Evolutionary conservation across 306 rosid genomes (phyloP).

Genomic region (Astragalus glycyphyllos): DNA sequence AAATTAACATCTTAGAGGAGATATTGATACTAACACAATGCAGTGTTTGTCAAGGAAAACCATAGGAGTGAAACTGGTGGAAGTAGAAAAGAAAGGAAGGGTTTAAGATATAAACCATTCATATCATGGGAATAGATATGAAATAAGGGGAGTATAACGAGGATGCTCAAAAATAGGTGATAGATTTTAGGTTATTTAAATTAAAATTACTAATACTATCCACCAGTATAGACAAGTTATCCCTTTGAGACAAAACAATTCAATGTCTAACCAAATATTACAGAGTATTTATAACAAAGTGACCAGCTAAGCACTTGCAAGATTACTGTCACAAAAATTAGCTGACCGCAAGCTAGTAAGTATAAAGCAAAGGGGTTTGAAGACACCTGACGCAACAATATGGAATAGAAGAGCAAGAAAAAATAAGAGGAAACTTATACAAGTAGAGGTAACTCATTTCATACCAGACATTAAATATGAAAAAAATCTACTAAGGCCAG

Average conservation of each 20-base stretch:
- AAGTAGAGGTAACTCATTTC: conserved; percentile 1
- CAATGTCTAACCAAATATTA: conserved; percentile 7
- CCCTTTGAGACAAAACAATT: conserved; percentile 10
- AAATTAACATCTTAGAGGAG: conserved; percentile 30
- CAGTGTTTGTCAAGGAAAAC: conserved; percentile 22
- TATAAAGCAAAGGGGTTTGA: neutral
- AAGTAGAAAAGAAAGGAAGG: conserved; percentile 21
- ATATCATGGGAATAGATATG: conserved; percentile 16
- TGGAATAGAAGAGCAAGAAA: neutral
- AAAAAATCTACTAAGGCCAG: conserved; percentile 16
- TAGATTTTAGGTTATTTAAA: conserved; percentile 10
- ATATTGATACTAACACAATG: conserved; percentile 34
- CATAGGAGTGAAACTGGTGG: conserved; percentile 22
- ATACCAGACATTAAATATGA: conserved; percentile 3
- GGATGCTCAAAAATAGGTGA: conserved; percentile 8
- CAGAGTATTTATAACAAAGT: conserved; percentile 14
- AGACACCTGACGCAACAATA: conserved; percentile 1
- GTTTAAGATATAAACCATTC: conserved; percentile 5
- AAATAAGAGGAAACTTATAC: neutral
- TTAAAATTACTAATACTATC: too few species aligned
- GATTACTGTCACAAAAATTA: conserved; percentile 10
- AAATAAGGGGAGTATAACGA: neutral
- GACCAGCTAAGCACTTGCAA: conserved; percentile 32
- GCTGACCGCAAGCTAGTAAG: conserved; percentile 31
- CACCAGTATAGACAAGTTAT: conserved; percentile 26